A percentile compares a stretch with the other conserved stretches of the same genome.
Evolutionary conservation across 108 stramenopile species (phyloP).

Genomic region (Stephanodiscus minutulus): DNA sequence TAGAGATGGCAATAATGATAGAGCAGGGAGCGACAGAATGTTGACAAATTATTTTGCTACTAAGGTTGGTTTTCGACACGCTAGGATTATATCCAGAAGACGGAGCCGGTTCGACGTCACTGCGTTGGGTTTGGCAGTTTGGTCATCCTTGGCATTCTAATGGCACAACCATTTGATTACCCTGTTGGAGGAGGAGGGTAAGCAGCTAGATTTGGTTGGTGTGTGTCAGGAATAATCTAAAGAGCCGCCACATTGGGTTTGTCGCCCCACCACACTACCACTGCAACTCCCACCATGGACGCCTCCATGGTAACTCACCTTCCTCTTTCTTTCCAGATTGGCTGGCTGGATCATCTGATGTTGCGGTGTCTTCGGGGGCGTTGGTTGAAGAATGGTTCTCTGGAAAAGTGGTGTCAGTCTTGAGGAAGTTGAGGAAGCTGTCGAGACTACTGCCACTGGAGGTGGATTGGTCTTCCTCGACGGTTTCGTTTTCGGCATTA

Average conservation of each 20-base stretch:
- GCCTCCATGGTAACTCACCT: neutral
- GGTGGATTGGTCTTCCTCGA: slow-evolving; percentile 7
- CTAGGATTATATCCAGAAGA: neutral
- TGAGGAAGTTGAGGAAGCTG: neutral
- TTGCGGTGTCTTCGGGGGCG: neutral
- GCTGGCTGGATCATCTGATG: neutral
- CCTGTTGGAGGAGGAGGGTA: neutral
- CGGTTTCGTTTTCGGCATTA: neutral
- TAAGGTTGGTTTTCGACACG: neutral
- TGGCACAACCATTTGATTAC: neutral
- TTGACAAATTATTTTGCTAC: neutral
- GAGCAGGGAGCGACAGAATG: neutral
- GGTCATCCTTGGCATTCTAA: no score
- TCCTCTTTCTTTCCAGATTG: neutral
- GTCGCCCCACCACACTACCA: neutral
- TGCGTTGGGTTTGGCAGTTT: neutral
- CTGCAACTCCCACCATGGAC: slow-evolving; percentile 2
- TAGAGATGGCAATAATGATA: no score
- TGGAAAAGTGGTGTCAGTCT: neutral
- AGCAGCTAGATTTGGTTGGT: neutral
- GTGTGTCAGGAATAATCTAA: neutral
- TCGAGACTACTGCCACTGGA: neutral
- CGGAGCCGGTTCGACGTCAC: neutral
- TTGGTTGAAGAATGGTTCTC: neutral
- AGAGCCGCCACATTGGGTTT: neutral